Percentiles rank a stretch among this genome's conserved stretches.
These are phyloP conservation scores for Proliferodiscus dingleyae DNA, from an alignment of 2,329 filamentous ascomycete genomes.

Conservation along the genomic window DNA sequence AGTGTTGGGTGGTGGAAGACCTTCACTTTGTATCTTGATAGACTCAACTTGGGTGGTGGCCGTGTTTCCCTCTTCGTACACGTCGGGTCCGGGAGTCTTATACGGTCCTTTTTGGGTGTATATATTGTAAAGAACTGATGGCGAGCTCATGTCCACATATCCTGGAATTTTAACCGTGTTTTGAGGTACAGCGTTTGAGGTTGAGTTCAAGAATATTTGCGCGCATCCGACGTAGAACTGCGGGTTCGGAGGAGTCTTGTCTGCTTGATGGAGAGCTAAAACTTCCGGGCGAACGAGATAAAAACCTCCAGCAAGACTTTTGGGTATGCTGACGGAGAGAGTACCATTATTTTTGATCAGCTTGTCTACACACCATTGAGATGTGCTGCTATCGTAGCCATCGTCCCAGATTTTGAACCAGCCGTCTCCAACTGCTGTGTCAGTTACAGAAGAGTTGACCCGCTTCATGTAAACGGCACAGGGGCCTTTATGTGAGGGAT, in stretches of 20 bases:
- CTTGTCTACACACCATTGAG: slow-evolving; percentile 66
- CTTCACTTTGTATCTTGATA: slow-evolving; percentile 37
- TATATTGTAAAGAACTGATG: slow-evolving; percentile 60
- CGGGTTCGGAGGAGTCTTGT: slow-evolving; percentile 48
- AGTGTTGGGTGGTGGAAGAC: slow-evolving; percentile 50
- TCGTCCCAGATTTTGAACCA: slow-evolving; percentile 79
- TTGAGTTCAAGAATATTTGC: slow-evolving; percentile 59
- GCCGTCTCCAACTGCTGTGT: slow-evolving; percentile 54
- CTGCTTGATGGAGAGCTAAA: slow-evolving; percentile 61
- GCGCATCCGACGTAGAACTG: slow-evolving; percentile 72
- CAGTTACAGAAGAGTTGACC: slow-evolving; percentile 49
- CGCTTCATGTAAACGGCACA: slow-evolving; percentile 72
- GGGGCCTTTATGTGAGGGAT: slow-evolving; percentile 59
- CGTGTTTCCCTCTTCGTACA: slow-evolving; percentile 20
- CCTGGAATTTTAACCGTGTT: slow-evolving; percentile 62
- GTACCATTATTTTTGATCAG: slow-evolving; percentile 61
- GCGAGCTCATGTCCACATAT: slow-evolving; percentile 50
- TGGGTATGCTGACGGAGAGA: slow-evolving; percentile 57
- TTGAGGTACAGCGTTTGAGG: slow-evolving; percentile 42
- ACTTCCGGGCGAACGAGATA: slow-evolving; percentile 71
- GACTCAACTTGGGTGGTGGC: slow-evolving; percentile 2
- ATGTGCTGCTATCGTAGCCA: slow-evolving; percentile 52
- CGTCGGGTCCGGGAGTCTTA: slow-evolving; percentile 49
- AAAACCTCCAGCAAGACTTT: slow-evolving; percentile 56
- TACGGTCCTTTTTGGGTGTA: slow-evolving; percentile 54